Conservation (phyloP, 2,329 filamentous ascomycete species). For the Scolecobasidium constrictum region DNA sequence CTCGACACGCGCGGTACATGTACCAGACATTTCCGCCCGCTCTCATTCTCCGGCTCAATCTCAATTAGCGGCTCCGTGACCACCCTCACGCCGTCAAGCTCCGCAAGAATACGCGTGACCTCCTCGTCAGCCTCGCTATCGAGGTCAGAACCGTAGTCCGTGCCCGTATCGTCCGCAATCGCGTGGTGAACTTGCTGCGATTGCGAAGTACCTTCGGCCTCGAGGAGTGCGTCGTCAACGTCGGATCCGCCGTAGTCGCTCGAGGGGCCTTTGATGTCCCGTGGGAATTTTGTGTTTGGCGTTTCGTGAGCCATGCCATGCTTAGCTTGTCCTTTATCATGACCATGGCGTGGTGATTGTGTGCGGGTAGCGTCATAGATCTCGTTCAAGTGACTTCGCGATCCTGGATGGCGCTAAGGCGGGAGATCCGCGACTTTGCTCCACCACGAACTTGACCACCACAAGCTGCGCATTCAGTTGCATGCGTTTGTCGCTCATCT, state of each 20-base stretch:
- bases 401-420: too few relatives aligned
- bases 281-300: not conserved
- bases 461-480: too few relatives aligned
- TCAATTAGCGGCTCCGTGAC: not conserved
- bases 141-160: slow-evolving; percentile 6
- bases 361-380: too few relatives aligned
- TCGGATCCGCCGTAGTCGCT: not conserved
- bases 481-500: too few relatives aligned
- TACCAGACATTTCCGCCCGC: not conserved
- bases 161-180: not conserved
- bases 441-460: too few relatives aligned
- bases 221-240: not conserved
- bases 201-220: too few relatives aligned
- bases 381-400: too few relatives aligned
- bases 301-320: not conserved
- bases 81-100: not conserved
- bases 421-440: too few relatives aligned
- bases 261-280: not conserved
- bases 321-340: not conserved
- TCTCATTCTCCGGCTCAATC: not conserved
- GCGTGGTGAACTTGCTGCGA: not conserved
- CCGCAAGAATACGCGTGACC: not conserved
- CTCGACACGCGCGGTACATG: not conserved
- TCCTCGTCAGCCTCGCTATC: slow-evolving; percentile 1
- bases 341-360: not conserved